phyloP scores from a whole-genome alignment of 495 filamentous ascomycete genomes.

The Podospora anserina region DNA sequence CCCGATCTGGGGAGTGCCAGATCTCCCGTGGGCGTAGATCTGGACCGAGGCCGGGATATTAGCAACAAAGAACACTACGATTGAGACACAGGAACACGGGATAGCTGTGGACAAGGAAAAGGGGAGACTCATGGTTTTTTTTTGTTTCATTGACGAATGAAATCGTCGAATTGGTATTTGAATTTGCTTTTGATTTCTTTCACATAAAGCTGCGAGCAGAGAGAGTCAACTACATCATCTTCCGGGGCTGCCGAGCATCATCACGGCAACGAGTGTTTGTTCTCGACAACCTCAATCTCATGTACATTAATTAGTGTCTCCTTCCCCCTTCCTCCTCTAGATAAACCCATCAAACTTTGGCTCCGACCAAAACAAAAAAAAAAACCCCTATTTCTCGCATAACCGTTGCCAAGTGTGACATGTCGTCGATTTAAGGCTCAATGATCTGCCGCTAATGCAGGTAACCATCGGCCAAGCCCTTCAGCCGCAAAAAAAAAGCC shows the following conservation, averaged over 20 bases:
- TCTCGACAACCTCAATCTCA: neutral
- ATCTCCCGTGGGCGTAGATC: too few relatives aligned
- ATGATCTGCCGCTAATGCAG: slow-evolving; percentile 11
- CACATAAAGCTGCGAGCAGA: neutral
- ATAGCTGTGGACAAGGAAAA: too few relatives aligned
- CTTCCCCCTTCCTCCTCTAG: neutral
- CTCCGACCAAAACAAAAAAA: neutral
- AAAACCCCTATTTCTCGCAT: neutral
- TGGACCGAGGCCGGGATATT: too few relatives aligned
- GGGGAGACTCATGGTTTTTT: too few relatives aligned
- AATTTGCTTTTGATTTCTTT: neutral
- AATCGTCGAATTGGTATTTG: too few relatives aligned
- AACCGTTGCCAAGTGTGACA: slow-evolving; percentile 7
- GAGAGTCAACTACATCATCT: neutral
- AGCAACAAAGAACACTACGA: too few relatives aligned
- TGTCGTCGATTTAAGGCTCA: slow-evolving; percentile 22
- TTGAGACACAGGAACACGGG: too few relatives aligned
- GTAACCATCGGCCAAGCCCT: neutral
- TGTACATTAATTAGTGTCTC: neutral
- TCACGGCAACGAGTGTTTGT: neutral
- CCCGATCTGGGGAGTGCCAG: too few relatives aligned
- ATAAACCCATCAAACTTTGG: neutral
- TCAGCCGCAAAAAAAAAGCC: neutral
- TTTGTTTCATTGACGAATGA: too few relatives aligned
- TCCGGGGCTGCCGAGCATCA: neutral